Conservation (phyloP, 257 asterid genomes). For the Plantago ovata region DNA sequence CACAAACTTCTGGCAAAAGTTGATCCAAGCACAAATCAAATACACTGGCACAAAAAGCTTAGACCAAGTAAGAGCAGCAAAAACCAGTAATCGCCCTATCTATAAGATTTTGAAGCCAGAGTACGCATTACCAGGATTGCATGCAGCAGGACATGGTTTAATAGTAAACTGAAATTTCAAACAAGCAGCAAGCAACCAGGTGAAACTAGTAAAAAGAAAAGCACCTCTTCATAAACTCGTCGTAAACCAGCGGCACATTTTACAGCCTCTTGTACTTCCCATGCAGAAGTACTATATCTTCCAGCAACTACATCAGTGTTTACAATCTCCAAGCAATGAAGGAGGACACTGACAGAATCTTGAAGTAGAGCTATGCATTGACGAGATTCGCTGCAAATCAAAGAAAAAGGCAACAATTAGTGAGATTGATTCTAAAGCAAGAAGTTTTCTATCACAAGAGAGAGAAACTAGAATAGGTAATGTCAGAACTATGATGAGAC, state of each 20-base stretch:
- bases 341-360: constrained; percentile 72
- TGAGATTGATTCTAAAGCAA: constrained; percentile 8
- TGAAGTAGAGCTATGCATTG: constrained; percentile 64
- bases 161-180: not conserved
- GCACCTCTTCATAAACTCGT: constrained; percentile 92
- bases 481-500: constrained; percentile 9
- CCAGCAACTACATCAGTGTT: constrained; percentile 27
- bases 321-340: constrained; percentile 73
- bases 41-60: not conserved
- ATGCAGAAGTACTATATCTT: constrained; percentile 30
- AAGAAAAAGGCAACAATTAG: constrained; percentile 7
- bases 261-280: constrained; percentile 76
- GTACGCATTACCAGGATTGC: not conserved
- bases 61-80: not conserved
- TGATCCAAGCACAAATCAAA: not conserved
- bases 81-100: not conserved
- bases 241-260: constrained; percentile 74
- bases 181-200: constrained; percentile 10
- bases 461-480: constrained; percentile 12
- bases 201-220: constrained; percentile 16
- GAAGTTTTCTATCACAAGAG: constrained; percentile 1
- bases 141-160: not conserved
- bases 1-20: not conserved
- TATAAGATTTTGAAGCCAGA: not conserved
- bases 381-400: constrained; percentile 53